Percentiles rank a stretch among this genome's conserved stretches.
These are phyloP conservation scores for Brettanomyces nanus DNA, from an alignment of 805 yeast species.

Conservation along the genomic window DNA sequence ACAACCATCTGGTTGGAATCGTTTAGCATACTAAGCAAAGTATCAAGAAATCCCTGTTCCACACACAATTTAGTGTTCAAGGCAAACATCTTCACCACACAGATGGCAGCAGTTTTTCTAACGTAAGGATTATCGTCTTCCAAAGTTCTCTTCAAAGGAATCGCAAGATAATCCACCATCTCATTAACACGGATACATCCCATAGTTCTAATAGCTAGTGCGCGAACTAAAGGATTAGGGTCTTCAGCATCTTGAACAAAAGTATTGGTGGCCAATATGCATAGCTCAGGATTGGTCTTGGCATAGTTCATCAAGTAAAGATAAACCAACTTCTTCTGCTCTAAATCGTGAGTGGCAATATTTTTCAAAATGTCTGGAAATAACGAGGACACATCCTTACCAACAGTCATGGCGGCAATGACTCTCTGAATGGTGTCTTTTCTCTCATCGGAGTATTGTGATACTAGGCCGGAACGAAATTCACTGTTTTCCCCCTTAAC, in stretches of 20 bases:
- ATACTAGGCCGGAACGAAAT: slow-evolving; percentile 80
- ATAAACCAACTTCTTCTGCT: slow-evolving; percentile 93
- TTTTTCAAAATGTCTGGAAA: slow-evolving; percentile 96
- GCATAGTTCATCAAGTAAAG: slow-evolving; percentile 96
- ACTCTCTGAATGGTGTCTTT: slow-evolving; percentile 96
- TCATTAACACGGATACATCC: slow-evolving; percentile 95
- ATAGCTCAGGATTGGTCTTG: slow-evolving; percentile 89
- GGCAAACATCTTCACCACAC: slow-evolving; percentile 93
- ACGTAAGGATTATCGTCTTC: slow-evolving; percentile 95
- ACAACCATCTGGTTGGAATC: slow-evolving; percentile 97
- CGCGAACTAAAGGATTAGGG: slow-evolving; percentile 92
- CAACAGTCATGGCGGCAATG: slow-evolving; percentile 96
- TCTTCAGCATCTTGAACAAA: slow-evolving; percentile 93
- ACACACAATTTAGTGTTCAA: slow-evolving; percentile 71
- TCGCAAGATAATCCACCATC: slow-evolving; percentile 90
- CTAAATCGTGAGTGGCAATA: slow-evolving; percentile 92
- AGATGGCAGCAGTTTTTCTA: slow-evolving; percentile 93
- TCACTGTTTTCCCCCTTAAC: slow-evolving; percentile 79
- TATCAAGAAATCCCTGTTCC: slow-evolving; percentile 78
- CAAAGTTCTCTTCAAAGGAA: slow-evolving; percentile 78
- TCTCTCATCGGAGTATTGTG: slow-evolving; percentile 89
- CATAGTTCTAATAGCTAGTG: slow-evolving; percentile 97
- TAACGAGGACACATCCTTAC: slow-evolving; percentile 89
- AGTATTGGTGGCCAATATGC: slow-evolving; percentile 93
- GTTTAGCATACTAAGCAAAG: slow-evolving; percentile 55